Base-by-base conservation (phyloP, 306 rosid species). In the Vicia faba region DNA sequence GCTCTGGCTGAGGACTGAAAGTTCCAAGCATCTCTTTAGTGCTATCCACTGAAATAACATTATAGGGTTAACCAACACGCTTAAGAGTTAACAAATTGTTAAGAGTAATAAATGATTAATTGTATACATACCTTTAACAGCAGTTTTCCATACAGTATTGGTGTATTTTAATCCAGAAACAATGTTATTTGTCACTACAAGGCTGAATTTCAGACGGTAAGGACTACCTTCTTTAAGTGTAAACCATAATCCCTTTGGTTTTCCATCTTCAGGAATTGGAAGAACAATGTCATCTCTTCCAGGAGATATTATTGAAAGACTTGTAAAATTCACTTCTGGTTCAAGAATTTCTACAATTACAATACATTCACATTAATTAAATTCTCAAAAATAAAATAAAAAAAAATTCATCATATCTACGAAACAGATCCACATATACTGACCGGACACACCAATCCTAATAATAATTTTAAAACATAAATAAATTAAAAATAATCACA, bases 1-100 rank as follows among this genome's bases (percentile, higher is more conserved):
- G 83, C 72, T 88, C 97, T 29, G 46, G 15, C 73, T 89, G 97
- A 46, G 97, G 98, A 72, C 97, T 88, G 60, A 86, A 89, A 28
- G 98, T 93, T 83, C 96, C 98, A 50, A 93, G 82, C 97, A 93
- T 93, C 77, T 86, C 96, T 70, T 86, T 88, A 19, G 89, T 2
- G 76, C 79, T 88, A 74, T 93, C 98, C 50, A 89, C 98, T 93
- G 91, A 74, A 74, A 61, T n/a, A 46, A 45, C 31, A 69, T 10
- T 53, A 64, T 43, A 38, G 5, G 35, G 1, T 19, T 7, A 11
- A 62, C 2, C 5, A 15, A 46, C 7, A 33, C 8, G 25, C 5
- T 51, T 16, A 16, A 20, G 55, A 8, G 28, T 4, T 57, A 29
- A 14, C 5, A 28, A 57, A 57, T 29, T 57, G 5, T 57, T 7